Evolutionary conservation across 306 rosid species (phyloP).

Genomic region (Rubus parviflorus): DNA sequence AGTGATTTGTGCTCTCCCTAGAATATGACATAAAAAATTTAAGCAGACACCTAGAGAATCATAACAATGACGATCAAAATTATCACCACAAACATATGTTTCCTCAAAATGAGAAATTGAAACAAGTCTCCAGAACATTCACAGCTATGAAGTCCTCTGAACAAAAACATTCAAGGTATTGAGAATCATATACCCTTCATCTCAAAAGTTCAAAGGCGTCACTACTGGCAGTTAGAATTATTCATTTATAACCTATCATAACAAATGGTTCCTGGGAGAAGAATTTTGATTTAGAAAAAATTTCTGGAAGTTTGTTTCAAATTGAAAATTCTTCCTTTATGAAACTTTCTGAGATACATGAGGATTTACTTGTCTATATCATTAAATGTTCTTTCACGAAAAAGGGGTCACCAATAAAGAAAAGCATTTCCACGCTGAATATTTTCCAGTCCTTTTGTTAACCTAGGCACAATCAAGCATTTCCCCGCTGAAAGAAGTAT

Average conservation of each 20-base stretch:
- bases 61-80: background rate
- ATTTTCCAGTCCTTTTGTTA: background rate
- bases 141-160: background rate
- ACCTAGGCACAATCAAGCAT: background rate
- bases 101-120: background rate
- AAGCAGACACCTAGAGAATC: background rate
- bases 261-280: no score
- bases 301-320: background rate
- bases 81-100: background rate
- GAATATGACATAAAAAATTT: slow-evolving; percentile 25
- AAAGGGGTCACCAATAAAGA: background rate
- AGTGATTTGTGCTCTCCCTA: slow-evolving; percentile 85
- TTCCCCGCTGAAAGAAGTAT: background rate
- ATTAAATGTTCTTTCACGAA: background rate
- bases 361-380: background rate
- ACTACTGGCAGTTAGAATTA: no score
- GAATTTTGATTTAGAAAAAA: background rate
- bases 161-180: background rate
- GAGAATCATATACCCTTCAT: background rate
- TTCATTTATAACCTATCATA: no score
- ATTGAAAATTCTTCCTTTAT: background rate
- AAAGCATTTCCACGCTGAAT: background rate
- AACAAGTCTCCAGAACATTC: background rate
- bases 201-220: background rate
- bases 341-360: background rate